Evolutionary conservation across 345 rosid species (phyloP), one percentile per base, ranked within the genome.

Genomic region (Clausena lansium): DNA sequence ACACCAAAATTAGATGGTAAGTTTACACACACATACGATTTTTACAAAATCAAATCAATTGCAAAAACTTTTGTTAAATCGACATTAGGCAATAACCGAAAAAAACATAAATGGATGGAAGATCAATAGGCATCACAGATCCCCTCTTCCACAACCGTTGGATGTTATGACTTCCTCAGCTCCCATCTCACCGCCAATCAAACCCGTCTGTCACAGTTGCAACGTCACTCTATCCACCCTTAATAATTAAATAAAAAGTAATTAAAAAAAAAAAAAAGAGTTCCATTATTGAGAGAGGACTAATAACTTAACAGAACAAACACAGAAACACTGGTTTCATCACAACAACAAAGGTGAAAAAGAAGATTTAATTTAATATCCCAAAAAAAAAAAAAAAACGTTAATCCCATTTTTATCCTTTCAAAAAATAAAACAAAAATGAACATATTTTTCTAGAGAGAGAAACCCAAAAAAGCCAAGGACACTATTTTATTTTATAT

Each of bases 321-420:
- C 50, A 59, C 58, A 72, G 24, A 24, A 72, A 72, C 35, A 14
- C n/a, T n/a, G n/a, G n/a, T n/a, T n/a, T 20, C 45, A 69, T 11
- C 27, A 27, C 32, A 64, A 36, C 65, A 45, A 75, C 36, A 74
- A 76, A 70, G 80, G 82, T 80, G 15, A 45, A 11, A 41, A 45
- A 45, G 50, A 45, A 45, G 50, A 45, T 45, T 45, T 45, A 45
- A 45, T 45, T 45, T 13, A 45, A 45, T 45, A 45, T 45, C 50
- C 50, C 32, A 30, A 30, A 73, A 83, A 78, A 79, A 76, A 64
- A 72, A 38, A 20, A 64, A 79, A 45, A n/a, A 30, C 28, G 45
- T 60, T 35, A 81, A 70, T 81, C 80, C 78, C 85, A 67, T 24
- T 75, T 83, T 68, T 80, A 67, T 67, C 86, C 85, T 81, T 78